Evolutionary conservation across 2,329 filamentous ascomycete species (phyloP), one percentile per base, ranked within the genome.

Genomic region (Passalora sequoiae): DNA sequence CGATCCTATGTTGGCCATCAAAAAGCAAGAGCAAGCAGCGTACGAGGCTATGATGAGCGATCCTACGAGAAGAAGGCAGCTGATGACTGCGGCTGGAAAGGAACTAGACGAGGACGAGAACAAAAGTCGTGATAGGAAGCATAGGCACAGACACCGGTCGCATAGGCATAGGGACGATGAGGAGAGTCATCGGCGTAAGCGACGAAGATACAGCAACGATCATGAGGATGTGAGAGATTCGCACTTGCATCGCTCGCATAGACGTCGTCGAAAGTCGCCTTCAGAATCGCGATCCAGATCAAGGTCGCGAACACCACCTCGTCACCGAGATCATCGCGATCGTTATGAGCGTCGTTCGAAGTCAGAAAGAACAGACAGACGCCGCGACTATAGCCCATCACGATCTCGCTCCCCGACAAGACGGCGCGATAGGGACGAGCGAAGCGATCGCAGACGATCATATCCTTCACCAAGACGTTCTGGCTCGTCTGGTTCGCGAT

Each of bases 1-100:
- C 53, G 92, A 98, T 62, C 92, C 92, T 0, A 74, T 98, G 58
- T 71, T 97, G 24, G 87, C 89, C 17, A 96, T 98, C 64, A 95
- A 94, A 74, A 85, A 82, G 62, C 84, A 94, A 62, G 89, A 97
- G 63, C 65, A 67, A 42, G 65, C 64, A 6, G 64, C 63, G 19
- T 62, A 64, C 28, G 65, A 68, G 48, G 77, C 81, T 6, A 83
- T 88, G 78, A 89, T 86, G 79, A 86, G 82, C 55, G 84, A 88
- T 57, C 83, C 84, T 0, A 74, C 78, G 50, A 81, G 77, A 68
- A 73, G 83, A 51, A 72, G 76, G 46, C 79, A 86, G 59, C 63
- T 94, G 22, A 72, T 92, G 52, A 71, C 74, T 43, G 72, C 61
- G 24, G 61, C 60, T 15, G 62, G 63, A 6, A 59, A 61, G 46